Evolutionary conservation across 1,139 yeast species (phyloP).

Genomic region (Pichia sp.): DNA sequence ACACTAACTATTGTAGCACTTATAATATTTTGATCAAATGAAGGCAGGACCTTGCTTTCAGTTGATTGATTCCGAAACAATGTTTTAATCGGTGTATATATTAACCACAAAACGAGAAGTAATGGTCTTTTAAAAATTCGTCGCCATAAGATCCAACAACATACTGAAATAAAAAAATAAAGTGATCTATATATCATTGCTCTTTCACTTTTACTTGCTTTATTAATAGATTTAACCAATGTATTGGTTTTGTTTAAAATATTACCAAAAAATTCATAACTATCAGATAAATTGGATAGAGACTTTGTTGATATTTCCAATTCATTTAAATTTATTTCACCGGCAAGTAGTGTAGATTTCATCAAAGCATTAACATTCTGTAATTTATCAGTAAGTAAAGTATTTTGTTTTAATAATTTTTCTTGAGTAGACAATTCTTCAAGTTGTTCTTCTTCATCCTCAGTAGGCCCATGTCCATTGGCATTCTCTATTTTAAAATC

Average conservation of each 20-base stretch:
- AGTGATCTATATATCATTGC: conserved; percentile 52
- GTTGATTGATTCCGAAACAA: conserved; percentile 39
- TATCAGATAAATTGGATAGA: conserved; percentile 43
- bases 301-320: conserved; percentile 55
- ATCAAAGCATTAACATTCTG: conserved; percentile 28
- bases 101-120: conserved; percentile 50
- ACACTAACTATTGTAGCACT: too few relatives aligned
- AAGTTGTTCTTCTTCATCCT: conserved; percentile 22
- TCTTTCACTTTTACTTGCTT: conserved; percentile 60
- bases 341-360: conserved; percentile 36
- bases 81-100: conserved; percentile 38
- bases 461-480: conserved; percentile 7
- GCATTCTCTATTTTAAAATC: neutral
- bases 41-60: too few relatives aligned
- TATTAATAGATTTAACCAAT: conserved; percentile 58
- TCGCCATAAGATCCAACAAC: conserved; percentile 61
- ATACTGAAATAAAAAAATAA: conserved; percentile 49
- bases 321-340: conserved; percentile 56
- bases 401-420: conserved; percentile 25
- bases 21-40: too few relatives aligned
- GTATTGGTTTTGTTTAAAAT: conserved; percentile 48
- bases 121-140: conserved; percentile 55
- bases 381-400: conserved; percentile 24
- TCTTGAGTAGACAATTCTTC: conserved; percentile 24
- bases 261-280: conserved; percentile 48